phyloP scores from a whole-genome alignment of 164 flowering plant genomes.

The Protea cynaroides region DNA sequence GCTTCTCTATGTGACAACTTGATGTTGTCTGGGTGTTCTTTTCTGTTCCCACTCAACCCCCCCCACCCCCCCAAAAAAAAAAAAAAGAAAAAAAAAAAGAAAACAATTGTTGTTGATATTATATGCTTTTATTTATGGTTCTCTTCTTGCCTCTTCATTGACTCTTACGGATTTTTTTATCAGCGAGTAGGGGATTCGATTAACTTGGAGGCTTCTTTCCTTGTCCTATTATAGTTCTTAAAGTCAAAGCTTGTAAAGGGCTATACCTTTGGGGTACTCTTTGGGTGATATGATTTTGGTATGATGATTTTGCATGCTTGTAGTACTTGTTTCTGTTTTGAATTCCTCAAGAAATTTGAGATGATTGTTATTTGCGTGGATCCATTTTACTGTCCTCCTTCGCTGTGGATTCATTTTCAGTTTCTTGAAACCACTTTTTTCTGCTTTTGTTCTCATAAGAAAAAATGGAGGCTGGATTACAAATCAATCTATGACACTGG shows the following conservation, averaged over 20 bases:
- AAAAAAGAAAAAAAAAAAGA: no score
- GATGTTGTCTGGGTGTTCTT: no score
- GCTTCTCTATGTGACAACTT: not conserved
- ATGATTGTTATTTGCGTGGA: not conserved
- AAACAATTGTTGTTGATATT: not conserved
- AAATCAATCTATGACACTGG: not conserved
- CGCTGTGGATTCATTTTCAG: no score
- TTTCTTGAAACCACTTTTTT: not conserved
- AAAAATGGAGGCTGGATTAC: not conserved
- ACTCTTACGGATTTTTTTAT: slow-evolving; percentile 1
- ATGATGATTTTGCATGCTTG: not conserved
- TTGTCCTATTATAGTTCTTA: not conserved
- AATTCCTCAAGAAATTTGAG: not conserved
- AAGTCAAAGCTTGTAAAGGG: not conserved
- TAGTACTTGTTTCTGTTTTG: not conserved
- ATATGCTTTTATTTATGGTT: slow-evolving; percentile 2
- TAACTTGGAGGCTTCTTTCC: slow-evolving; percentile 4
- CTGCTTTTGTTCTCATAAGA: not conserved
- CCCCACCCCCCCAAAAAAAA: no score
- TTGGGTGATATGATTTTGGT: not conserved
- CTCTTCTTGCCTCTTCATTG: not conserved
- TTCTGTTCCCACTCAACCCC: no score
- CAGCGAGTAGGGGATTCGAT: not conserved
- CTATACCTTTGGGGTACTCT: no score
- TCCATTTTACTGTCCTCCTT: no score